Conservation (phyloP, 345 rosid species). For the Erysimum cheiranthoides region DNA sequence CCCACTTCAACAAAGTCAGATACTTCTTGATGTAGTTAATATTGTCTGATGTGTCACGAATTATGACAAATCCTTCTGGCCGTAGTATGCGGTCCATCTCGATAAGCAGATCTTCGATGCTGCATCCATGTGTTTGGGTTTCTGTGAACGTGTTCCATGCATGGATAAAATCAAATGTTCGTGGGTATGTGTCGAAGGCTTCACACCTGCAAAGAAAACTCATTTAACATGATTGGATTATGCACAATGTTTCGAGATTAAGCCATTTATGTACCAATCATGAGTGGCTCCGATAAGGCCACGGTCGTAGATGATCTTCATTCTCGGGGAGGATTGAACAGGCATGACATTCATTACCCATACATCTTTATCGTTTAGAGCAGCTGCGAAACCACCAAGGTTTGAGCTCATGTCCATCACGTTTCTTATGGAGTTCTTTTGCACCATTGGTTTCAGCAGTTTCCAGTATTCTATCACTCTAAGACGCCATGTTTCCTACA, state of each 20-base stretch:
- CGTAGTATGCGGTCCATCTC: conserved; percentile 95
- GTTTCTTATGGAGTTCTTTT: conserved; percentile 77
- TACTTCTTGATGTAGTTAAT: conserved; percentile 62
- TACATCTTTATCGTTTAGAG: conserved; percentile 74
- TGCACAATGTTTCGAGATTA: not conserved
- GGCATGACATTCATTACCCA: conserved; percentile 99
- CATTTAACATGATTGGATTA: conserved; percentile 2
- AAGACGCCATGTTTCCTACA: conserved; percentile 84
- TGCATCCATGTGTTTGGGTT: conserved; percentile 63
- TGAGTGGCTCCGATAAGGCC: conserved; percentile 97
- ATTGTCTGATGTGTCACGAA: conserved; percentile 75
- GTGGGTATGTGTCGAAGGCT: conserved; percentile 92
- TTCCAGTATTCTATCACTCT: conserved; percentile 91
- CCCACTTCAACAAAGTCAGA: conserved; percentile 76
- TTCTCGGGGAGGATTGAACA: conserved; percentile 58
- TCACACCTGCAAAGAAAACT: conserved; percentile 70
- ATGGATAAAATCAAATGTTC: conserved; percentile 93
- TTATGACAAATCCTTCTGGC: conserved; percentile 80
- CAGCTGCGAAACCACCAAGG: conserved; percentile 94
- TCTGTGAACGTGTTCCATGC: conserved; percentile 82
- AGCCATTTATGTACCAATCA: conserved; percentile 68
- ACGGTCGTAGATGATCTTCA: conserved; percentile 91
- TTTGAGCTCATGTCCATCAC: conserved; percentile 98
- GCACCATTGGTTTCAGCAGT: conserved; percentile 81
- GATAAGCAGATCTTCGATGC: conserved; percentile 75